Conservation (phyloP, 2,329 filamentous ascomycete species). For the Sordariomycetes sp. region DNA sequence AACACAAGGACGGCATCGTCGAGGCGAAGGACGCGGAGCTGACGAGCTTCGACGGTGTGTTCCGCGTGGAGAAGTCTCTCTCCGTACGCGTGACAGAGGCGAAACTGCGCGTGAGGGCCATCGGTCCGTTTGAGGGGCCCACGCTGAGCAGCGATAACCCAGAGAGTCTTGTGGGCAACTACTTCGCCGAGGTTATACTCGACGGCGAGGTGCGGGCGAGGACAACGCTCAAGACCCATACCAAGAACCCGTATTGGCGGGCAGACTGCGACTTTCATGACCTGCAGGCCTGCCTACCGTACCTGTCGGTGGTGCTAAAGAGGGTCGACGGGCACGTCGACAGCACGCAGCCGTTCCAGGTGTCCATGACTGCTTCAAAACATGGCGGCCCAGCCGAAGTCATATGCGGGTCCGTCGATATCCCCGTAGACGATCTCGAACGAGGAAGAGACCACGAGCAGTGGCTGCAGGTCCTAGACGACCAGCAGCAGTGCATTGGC, state of each 20-base stretch:
- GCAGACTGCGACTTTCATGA: constrained; percentile 72
- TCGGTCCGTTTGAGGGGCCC: constrained; percentile 11
- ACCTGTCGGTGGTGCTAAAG: constrained; percentile 62
- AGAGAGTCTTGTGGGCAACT: constrained; percentile 47
- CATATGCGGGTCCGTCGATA: constrained; percentile 64
- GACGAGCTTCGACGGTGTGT: constrained; percentile 34
- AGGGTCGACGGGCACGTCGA: constrained; percentile 43
- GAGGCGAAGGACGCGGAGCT: constrained; percentile 24
- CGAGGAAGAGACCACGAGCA: constrained; percentile 70
- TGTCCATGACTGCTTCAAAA: constrained; percentile 29
- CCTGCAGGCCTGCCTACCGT: constrained; percentile 57
- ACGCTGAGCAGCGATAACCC: constrained; percentile 9
- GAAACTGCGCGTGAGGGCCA: constrained; percentile 36
- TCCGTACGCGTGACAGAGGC: constrained; percentile 50
- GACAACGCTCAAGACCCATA: constrained; percentile 61
- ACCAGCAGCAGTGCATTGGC: constrained; percentile 64
- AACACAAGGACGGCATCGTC: constrained; percentile 25
- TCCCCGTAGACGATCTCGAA: constrained; percentile 70
- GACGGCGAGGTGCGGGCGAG: constrained; percentile 71
- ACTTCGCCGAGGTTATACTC: constrained; percentile 68
- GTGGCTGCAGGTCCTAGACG: constrained; percentile 77
- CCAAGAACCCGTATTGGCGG: constrained; percentile 69
- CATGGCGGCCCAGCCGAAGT: constrained; percentile 35
- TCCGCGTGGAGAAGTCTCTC: constrained; percentile 52
- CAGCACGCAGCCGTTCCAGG: constrained; percentile 32